Base-by-base conservation (phyloP, 805 yeast species). In the Yamadazyma sp. region DNA sequence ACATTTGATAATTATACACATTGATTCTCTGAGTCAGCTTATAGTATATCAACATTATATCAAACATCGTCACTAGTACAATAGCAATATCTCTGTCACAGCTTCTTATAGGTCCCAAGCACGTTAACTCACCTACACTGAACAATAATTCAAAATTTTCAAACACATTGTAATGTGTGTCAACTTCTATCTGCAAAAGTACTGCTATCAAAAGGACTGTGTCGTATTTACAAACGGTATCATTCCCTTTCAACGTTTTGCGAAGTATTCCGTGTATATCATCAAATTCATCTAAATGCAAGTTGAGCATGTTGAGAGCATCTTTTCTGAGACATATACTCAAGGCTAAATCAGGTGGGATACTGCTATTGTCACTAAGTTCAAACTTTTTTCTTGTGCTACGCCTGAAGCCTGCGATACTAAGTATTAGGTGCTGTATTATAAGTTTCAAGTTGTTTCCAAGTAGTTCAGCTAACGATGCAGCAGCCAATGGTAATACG, bases 21-120 rank as follows among this genome's bases (percentile, higher is more conserved):
- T 72, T 77, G 26, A 77, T 69, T 1, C 72, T 60, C 27, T 75
- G 73, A 1, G 81, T 74, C 9, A 78, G 67, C 41, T 59, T 67
- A 49, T 59, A 76, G 37, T 11, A 66, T 48, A 42, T 57, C 49
- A 20, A 50, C 52, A 30, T 50, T 49, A 35, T 41, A 6, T 27
- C 16, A 25, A 44, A 44, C 32, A 44, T 34, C 4, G 35, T 38
- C n/a, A 23, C 31, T 17, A 31, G 32, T 13, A 27, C 25, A 12
- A 13, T 18, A 6, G 34, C 14, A 7, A 36, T 10, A 23, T 28
- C 33, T 20, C 28, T 28, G 26, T 19, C 26, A 16, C 32, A 28
- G n/a, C 28, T 18, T 10, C 27, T 18, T 6, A 22, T 13, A 5
- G 36, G 36, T 7, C 36, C 38, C 26, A 15, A 17, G 12, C 28